phyloP scores from a whole-genome alignment of 2,329 filamentous ascomycete genomes.

The Capronia coronata region DNA sequence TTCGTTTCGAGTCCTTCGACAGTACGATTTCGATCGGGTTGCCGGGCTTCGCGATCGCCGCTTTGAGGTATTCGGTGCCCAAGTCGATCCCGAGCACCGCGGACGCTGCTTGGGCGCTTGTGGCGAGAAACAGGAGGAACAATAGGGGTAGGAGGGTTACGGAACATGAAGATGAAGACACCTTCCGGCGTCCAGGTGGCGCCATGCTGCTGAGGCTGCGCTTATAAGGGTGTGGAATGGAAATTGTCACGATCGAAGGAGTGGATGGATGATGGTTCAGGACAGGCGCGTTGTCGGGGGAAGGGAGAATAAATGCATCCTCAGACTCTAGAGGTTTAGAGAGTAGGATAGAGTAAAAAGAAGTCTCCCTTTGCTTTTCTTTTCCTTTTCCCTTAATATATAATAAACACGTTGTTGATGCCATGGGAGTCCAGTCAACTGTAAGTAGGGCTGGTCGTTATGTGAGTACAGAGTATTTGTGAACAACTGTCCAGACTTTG shows the following conservation, averaged over 20 bases:
- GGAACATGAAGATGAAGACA: too few species aligned
- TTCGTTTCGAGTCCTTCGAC: constrained; percentile 94
- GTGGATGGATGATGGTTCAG: not conserved
- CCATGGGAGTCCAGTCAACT: too few species aligned
- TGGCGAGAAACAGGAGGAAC: constrained; percentile 49
- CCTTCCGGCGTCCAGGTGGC: constrained; percentile 42
- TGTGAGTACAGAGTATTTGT: not conserved
- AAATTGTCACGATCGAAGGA: not conserved
- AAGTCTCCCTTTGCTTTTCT: too few species aligned
- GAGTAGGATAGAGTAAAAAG: too few species aligned
- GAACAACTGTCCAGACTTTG: constrained; percentile 2
- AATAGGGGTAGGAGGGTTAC: constrained; percentile 45
- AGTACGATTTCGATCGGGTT: constrained; percentile 96
- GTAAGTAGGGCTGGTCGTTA: not conserved
- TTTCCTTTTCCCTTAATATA: too few species aligned
- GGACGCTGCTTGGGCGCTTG: constrained; percentile 55
- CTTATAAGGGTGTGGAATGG: too few species aligned
- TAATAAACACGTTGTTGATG: too few species aligned
- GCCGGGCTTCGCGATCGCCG: constrained; percentile 88
- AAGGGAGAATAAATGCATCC: not conserved
- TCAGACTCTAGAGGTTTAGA: not conserved
- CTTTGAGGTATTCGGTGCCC: constrained; percentile 95
- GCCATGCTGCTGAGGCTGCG: constrained; percentile 37
- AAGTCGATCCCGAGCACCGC: constrained; percentile 89
- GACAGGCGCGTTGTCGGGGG: not conserved